Base-by-base conservation (phyloP, 164 flowering plant species). In the grape (Vitis vinifera) region DNA sequence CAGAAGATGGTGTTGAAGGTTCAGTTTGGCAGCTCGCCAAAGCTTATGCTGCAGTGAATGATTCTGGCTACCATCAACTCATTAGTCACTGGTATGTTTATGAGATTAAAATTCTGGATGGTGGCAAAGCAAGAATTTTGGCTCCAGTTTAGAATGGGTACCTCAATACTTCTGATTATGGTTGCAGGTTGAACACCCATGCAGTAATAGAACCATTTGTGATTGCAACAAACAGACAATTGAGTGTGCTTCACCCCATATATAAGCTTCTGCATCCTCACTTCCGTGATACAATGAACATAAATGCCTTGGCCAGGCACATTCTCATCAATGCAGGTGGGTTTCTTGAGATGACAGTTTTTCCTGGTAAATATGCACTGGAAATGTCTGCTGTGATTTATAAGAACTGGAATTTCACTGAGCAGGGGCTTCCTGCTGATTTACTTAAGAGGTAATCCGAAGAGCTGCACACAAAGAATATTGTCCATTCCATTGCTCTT, bases 11-110 rank as follows among this genome's bases (percentile, higher is more conserved):
- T 0, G 76, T 89, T 17, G 86, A 84, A 68, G 86, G 84, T 31
- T 77, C 94, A 1, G 72, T 89, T 0, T 93, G 96, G 98, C 98
- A 92, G 73, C 85, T 91, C 51, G 97, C 97, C 14, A 95, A 95
- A 76, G 99, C 98, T 68, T 91, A 91, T 76, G 97, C 75, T 48
- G 89, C 93, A 19, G 97, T 94, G 1, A 91, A 85, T 64, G 97
- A 94, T 76, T 87, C 97, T 7, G 99, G 99, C 56, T 81, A 80
- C 57, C 99, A 94, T 69, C 97, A 92, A 79, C 93, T 94, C 30
- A 82, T 90, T 27, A 95, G 98, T 75, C 99, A 95, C 75, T 93
- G 97, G 99, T 94, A 83, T 14, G 67, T 51, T 68, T 47, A 47
- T 31, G 50, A 23, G 47, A 23, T 47, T 7, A 11, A 23, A 15